phyloP scores from a whole-genome alignment of 805 yeast genomes.

The Hemisphaericaspora nanyangensis region DNA sequence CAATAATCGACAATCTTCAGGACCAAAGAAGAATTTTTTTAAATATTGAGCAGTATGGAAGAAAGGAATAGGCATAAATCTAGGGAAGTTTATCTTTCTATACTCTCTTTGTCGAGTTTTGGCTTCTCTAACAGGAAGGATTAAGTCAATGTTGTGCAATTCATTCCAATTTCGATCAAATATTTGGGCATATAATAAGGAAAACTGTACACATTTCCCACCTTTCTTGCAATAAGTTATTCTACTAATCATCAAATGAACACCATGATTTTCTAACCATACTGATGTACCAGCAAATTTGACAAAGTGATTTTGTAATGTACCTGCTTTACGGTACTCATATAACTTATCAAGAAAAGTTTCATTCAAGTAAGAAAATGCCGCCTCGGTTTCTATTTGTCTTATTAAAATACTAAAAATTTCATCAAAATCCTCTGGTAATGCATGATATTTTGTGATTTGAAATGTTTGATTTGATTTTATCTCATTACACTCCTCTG shows the following conservation, averaged over 20 bases:
- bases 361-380: not conserved
- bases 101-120: constrained; percentile 2
- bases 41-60: constrained; percentile 9
- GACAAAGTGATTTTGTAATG: constrained; percentile 23
- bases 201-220: constrained; percentile 25
- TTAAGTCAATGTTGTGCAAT: constrained; percentile 18
- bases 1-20: constrained; percentile 25
- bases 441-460: not conserved
- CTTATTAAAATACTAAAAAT: constrained; percentile 1
- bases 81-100: constrained; percentile 9
- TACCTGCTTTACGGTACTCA: constrained; percentile 7
- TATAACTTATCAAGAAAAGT: constrained; percentile 5
- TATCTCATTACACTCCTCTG: too few species aligned
- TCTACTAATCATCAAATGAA: constrained; percentile 45
- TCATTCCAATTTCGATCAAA: constrained; percentile 46
- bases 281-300: constrained; percentile 47
- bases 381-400: constrained; percentile 3
- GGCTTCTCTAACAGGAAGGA: constrained; percentile 13
- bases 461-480: not conserved
- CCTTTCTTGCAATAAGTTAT: constrained; percentile 29
- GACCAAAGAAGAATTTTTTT: constrained; percentile 14
- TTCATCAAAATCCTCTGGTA: constrained; percentile 5
- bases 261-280: constrained; percentile 47
- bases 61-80: constrained; percentile 13
- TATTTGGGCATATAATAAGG: constrained; percentile 40